Evolutionary conservation across 73 alveolate genomes (phyloP).

Genomic region (Breviolum minutum): DNA sequence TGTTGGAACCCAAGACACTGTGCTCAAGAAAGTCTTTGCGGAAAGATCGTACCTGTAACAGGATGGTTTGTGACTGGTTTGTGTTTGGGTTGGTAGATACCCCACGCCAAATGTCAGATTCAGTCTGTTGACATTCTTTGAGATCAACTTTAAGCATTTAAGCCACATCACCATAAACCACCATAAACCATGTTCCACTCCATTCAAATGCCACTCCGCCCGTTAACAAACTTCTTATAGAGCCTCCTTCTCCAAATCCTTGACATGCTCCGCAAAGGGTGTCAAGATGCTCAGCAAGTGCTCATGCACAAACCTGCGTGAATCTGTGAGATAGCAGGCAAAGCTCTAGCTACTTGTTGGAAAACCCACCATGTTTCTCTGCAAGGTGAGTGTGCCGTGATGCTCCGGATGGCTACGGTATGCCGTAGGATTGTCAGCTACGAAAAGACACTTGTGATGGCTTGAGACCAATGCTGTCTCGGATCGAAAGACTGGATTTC

Average conservation of each 20-base stretch:
- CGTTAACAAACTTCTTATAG: neutral
- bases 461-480: no score
- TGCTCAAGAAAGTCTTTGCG: slow-evolving; percentile 31
- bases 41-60: neutral
- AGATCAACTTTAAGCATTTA: no score
- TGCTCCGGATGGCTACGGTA: neutral
- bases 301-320: slow-evolving; percentile 64
- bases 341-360: neutral
- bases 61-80: neutral
- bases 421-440: neutral
- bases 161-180: no score
- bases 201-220: neutral
- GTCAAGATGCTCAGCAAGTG: slow-evolving; percentile 67
- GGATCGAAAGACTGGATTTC: no score
- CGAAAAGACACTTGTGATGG: no score
- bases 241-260: slow-evolving; percentile 58
- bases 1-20: neutral
- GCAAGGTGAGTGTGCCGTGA: neutral
- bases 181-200: no score
- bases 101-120: neutral
- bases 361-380: neutral
- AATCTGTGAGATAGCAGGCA: neutral
- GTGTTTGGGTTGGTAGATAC: neutral
- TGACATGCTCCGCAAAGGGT: slow-evolving; percentile 79
- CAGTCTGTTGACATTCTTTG: no score